Percentiles rank a stretch among this genome's conserved stretches.
Evolutionary conservation across 805 yeast species (phyloP).

Genomic region (Myxozyma melibiosi): DNA sequence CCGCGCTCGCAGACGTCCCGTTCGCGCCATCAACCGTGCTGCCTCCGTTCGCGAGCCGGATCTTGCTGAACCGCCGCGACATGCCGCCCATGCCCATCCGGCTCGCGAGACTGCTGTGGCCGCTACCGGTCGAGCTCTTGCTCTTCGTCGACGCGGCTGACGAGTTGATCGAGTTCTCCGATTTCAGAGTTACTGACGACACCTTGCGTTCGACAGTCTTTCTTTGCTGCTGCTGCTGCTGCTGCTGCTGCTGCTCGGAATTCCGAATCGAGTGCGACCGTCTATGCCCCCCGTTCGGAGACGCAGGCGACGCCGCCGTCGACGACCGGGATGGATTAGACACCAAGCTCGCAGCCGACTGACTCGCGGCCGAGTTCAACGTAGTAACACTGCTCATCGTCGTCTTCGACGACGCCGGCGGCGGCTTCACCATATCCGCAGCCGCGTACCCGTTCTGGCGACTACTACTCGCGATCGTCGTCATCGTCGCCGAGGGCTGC

Average conservation of each 20-base stretch:
- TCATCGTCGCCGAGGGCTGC: conserved; percentile 66
- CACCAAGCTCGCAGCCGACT: conserved; percentile 73
- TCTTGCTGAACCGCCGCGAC: conserved; percentile 8
- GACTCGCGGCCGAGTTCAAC: not conserved
- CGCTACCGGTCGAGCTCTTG: conserved; percentile 1
- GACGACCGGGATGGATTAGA: conserved; percentile 38
- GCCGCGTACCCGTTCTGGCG: too few species aligned
- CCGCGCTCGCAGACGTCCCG: too few species aligned
- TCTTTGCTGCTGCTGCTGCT: not conserved
- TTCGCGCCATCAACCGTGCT: too few species aligned
- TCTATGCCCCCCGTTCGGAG: conserved; percentile 57
- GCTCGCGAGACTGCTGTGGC: conserved; percentile 1
- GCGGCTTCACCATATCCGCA: not conserved
- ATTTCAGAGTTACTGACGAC: not conserved
- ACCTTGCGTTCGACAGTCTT: not conserved
- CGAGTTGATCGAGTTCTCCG: not conserved
- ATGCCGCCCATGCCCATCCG: conserved; percentile 1
- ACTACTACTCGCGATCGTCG: not conserved
- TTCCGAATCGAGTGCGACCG: not conserved
- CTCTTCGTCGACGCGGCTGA: not conserved
- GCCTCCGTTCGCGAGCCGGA: too few species aligned
- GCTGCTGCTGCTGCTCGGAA: not conserved
- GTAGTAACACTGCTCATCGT: not conserved
- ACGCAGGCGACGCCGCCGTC: conserved; percentile 47
- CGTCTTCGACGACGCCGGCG: not conserved